Conservation (phyloP, 805 yeast genomes). For the Sugiyamaella qingdaonensis region DNA sequence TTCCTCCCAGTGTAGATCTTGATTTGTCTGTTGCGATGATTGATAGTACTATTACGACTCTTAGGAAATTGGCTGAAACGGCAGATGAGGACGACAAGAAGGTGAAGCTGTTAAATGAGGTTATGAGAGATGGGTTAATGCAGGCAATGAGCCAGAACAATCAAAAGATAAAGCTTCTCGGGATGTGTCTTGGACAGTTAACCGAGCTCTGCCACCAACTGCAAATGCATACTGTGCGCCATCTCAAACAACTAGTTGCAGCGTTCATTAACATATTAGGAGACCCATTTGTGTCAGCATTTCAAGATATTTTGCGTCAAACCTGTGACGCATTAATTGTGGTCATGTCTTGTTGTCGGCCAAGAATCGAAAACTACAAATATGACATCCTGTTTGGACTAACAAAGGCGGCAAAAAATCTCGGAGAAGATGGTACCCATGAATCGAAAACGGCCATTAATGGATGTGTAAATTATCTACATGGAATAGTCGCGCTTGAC, state of each 20-base stretch:
- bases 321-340: slow-evolving; percentile 16
- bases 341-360: slow-evolving; percentile 22
- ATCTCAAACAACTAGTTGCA: slow-evolving; percentile 22
- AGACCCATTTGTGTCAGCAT: slow-evolving; percentile 30
- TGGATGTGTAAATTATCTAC: background rate
- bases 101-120: slow-evolving; percentile 30
- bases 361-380: slow-evolving; percentile 26
- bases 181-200: slow-evolving; percentile 16
- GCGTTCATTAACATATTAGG: slow-evolving; percentile 23
- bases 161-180: slow-evolving; percentile 22
- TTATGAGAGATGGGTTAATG: slow-evolving; percentile 29
- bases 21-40: slow-evolving; percentile 19
- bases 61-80: slow-evolving; percentile 36
- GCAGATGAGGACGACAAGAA: background rate
- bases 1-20: slow-evolving; percentile 31
- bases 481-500: background rate
- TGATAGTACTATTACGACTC: slow-evolving; percentile 41
- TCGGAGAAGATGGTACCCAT: slow-evolving; percentile 9
- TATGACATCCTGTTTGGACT: slow-evolving; percentile 28
- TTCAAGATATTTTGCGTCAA: slow-evolving; percentile 18
- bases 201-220: slow-evolving; percentile 15
- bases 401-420: slow-evolving; percentile 18
- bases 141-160: slow-evolving; percentile 24
- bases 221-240: slow-evolving; percentile 21
- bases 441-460: slow-evolving; percentile 1